A percentile compares a stretch with the other conserved stretches of the same genome.
Evolutionary conservation across 371 early-diverging fungal genomes (phyloP).

Genomic region (Lichtheimia corymbifera): DNA sequence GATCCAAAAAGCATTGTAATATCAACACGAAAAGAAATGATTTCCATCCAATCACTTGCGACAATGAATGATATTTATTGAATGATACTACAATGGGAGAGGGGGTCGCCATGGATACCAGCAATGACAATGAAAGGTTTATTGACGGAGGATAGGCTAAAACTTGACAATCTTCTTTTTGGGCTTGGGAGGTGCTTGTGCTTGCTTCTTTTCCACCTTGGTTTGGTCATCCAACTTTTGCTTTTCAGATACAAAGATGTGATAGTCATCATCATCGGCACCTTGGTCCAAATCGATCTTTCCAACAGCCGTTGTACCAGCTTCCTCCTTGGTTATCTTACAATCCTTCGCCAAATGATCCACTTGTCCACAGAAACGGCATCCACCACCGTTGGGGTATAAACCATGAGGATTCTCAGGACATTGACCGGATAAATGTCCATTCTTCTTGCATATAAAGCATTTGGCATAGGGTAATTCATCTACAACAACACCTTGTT

Average conservation of each 20-base stretch:
- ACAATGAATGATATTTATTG: background rate
- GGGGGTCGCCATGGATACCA: too few relatives aligned
- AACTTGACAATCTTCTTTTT: constrained; percentile 47
- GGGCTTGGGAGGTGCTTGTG: constrained; percentile 20
- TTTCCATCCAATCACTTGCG: background rate
- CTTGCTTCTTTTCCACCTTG: constrained; percentile 36
- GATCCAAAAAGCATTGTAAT: too few relatives aligned
- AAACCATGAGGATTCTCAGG: constrained; percentile 86
- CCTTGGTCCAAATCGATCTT: constrained; percentile 73
- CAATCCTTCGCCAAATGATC: constrained; percentile 89
- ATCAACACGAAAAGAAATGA: background rate
- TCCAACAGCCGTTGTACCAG: constrained; percentile 65
- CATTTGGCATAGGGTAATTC: constrained; percentile 76
- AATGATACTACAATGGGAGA: too few relatives aligned
- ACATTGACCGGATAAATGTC: constrained; percentile 84
- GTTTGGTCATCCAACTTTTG: constrained; percentile 42
- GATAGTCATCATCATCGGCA: constrained; percentile 83
- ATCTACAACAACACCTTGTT: constrained; percentile 16
- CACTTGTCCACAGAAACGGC: constrained; percentile 83
- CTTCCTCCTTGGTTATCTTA: constrained; percentile 63
- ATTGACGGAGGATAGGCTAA: constrained; percentile 1
- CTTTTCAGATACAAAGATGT: constrained; percentile 65
- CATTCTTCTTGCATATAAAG: constrained; percentile 82
- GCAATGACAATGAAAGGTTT: constrained; percentile 1
- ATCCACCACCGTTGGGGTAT: constrained; percentile 92